A percentile compares a stretch with the other conserved stretches of the same genome.
phyloP scores from a whole-genome alignment of 2,329 filamentous ascomycete genomes.

The Byssothecium circinans region DNA sequence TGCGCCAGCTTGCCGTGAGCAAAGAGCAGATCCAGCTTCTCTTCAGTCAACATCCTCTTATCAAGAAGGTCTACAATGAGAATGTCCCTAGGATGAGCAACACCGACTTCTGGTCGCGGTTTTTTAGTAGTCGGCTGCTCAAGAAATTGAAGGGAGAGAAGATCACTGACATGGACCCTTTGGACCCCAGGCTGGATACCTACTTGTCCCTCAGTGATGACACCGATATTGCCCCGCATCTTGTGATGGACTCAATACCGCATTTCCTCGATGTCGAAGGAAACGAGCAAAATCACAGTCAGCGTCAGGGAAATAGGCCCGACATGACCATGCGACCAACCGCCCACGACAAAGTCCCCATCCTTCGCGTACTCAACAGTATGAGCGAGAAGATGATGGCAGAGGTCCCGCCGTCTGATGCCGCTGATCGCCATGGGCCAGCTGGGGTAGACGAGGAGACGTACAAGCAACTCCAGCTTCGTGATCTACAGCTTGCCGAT shows the following conservation, averaged over 20 bases:
- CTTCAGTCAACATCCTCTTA: slow-evolving; percentile 87
- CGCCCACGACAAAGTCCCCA: slow-evolving; percentile 75
- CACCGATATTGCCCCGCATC: slow-evolving; percentile 46
- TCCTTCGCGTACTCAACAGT: slow-evolving; percentile 84
- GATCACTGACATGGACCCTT: slow-evolving; percentile 73
- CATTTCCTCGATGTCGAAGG: slow-evolving; percentile 90
- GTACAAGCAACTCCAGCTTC: slow-evolving; percentile 73
- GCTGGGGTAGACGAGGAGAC: slow-evolving; percentile 72
- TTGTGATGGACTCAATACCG: slow-evolving; percentile 68
- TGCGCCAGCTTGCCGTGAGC: slow-evolving; percentile 76
- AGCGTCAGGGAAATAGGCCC: slow-evolving; percentile 81
- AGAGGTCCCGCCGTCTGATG: slow-evolving; percentile 77
- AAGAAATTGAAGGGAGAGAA: slow-evolving; percentile 92
- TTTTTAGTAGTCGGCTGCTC: slow-evolving; percentile 87
- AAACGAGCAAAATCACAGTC: slow-evolving; percentile 93
- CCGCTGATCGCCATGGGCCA: slow-evolving; percentile 61
- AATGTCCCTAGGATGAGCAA: slow-evolving; percentile 77
- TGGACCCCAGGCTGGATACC: slow-evolving; percentile 79
- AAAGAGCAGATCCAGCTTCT: slow-evolving; percentile 92
- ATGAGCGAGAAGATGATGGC: slow-evolving; percentile 93
- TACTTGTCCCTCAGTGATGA: slow-evolving; percentile 76
- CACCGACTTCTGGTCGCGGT: slow-evolving; percentile 86
- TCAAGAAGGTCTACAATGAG: slow-evolving; percentile 89
- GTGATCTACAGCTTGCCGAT: slow-evolving; percentile 75
- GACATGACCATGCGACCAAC: slow-evolving; percentile 86